A percentile compares a stretch with the other conserved stretches of the same genome.
phyloP scores from a whole-genome alignment of 768 basidiomycete species.

The Pleurotus citrinopileatus region DNA sequence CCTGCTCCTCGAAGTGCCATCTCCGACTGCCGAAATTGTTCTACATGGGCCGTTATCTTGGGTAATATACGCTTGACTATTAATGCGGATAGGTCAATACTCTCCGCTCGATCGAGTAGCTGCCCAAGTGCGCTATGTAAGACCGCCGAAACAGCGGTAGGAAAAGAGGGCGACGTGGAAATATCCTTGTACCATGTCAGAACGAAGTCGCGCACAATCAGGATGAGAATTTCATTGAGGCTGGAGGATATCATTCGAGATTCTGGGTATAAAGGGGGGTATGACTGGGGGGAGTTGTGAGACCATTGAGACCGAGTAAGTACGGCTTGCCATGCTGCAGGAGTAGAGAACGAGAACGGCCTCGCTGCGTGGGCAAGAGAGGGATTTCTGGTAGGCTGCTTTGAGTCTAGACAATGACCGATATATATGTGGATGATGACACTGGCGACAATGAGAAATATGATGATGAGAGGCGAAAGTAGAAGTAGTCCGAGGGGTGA shows the following conservation, averaged over 20 bases:
- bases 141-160: constrained; percentile 74
- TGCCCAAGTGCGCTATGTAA: constrained; percentile 65
- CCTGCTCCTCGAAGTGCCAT: constrained; percentile 79
- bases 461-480: constrained; percentile 56
- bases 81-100: constrained; percentile 71
- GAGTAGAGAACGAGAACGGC: constrained; percentile 84
- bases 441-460: constrained; percentile 46
- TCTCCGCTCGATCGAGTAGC: constrained; percentile 51
- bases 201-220: constrained; percentile 86
- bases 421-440: constrained; percentile 53
- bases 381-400: constrained; percentile 25
- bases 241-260: constrained; percentile 66
- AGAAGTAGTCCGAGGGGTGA: constrained; percentile 66
- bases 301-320: constrained; percentile 91
- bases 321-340: constrained; percentile 93
- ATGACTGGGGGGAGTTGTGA: constrained; percentile 61
- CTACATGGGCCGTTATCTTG: constrained; percentile 85
- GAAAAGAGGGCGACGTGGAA: constrained; percentile 87
- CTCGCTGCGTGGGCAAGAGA: constrained; percentile 57
- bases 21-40: constrained; percentile 89
- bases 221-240: constrained; percentile 76
- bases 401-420: constrained; percentile 57
- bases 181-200: constrained; percentile 85
- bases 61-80: constrained; percentile 84
- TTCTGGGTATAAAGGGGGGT: constrained; percentile 63